These are phyloP conservation scores for Solanum paucissectum DNA, from an alignment of 257 asterid species.

Conservation along the genomic window DNA sequence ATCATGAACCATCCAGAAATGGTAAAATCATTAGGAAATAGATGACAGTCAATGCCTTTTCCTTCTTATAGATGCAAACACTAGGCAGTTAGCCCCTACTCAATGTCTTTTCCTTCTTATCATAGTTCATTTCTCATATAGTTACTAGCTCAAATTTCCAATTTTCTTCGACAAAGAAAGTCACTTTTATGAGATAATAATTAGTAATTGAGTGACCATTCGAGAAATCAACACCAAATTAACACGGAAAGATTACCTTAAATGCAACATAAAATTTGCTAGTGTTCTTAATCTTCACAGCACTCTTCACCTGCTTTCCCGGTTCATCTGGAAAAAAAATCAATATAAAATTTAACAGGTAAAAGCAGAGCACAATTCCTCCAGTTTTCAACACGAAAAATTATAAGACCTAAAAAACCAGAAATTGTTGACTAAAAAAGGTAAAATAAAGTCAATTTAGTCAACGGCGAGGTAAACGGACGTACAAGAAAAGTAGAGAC, in stretches of 20 bases:
- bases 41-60: not conserved
- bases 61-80: not conserved
- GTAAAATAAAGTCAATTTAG: not conserved
- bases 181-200: not conserved
- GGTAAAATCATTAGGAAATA: not conserved
- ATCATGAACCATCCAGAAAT: not conserved
- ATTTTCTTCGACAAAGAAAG: not conserved
- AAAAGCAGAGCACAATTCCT: not conserved
- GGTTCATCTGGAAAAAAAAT: conserved; percentile 60
- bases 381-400: conserved; percentile 2
- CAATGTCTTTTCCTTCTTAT: too few relatives aligned
- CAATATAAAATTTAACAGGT: not conserved
- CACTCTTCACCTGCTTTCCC: conserved; percentile 88
- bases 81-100: not conserved
- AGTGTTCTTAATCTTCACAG: conserved; percentile 69
- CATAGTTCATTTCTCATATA: not conserved
- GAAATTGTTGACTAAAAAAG: not conserved
- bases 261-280: conserved; percentile 85
- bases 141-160: not conserved
- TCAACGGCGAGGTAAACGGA: conserved; percentile 38
- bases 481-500: conserved; percentile 76
- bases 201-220: not conserved
- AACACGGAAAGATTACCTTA: conserved; percentile 38
- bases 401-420: not conserved
- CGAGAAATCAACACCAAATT: not conserved